Evolutionary conservation across 2,329 filamentous ascomycete genomes (phyloP), one percentile per base, ranked within the genome.

Genomic region (Rasamsonia emersonii): DNA sequence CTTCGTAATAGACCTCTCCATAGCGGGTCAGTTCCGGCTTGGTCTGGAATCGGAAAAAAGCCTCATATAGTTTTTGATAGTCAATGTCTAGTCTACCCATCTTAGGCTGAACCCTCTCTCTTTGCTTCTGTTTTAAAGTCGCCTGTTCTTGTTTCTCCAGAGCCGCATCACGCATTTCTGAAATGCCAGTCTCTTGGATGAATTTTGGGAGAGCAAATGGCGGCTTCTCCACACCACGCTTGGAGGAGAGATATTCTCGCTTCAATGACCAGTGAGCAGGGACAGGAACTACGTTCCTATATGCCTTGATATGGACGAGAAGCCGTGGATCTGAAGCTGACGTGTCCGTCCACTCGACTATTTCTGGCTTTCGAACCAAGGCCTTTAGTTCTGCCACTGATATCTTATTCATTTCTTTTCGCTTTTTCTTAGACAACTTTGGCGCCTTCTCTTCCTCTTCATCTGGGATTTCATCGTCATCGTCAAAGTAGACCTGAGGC

Each of bases 1-100:
- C 91, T 61, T 98, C 91, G 57, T 96, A 96, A 61, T 98, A 98
- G n/a, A 98, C 88, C 59, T 98, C 91, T 24, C 91, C 91, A 48
- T 94, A 98, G 25, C 88, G 76, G 18, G 91, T 96, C 41, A 98
- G 66, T 46, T 86, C 79, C 0, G 91, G 91, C 62, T 98, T 98
- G 24, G 86, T 93, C 64, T 98, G 91, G 55, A 94, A 93, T 38
- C 86, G 77, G 69, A 98, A 98, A 68, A 98, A 98, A 3, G 91
- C 91, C 55, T 96, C 91, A 63, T 96, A 96, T 33, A 96, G 77
- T 58, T 91, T 95, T 54, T 94, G 86, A 59, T 98, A 98, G 60
- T 98, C 91, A 45, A 98, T 96, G 57, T 98, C 91, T 30, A 98
- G 71, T 59, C 91, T 93, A 40, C 91, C 91, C 74, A 95, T 91